phyloP scores from a whole-genome alignment of 192 early-diverging fungal genomes.

The Kappamyces sp. region DNA sequence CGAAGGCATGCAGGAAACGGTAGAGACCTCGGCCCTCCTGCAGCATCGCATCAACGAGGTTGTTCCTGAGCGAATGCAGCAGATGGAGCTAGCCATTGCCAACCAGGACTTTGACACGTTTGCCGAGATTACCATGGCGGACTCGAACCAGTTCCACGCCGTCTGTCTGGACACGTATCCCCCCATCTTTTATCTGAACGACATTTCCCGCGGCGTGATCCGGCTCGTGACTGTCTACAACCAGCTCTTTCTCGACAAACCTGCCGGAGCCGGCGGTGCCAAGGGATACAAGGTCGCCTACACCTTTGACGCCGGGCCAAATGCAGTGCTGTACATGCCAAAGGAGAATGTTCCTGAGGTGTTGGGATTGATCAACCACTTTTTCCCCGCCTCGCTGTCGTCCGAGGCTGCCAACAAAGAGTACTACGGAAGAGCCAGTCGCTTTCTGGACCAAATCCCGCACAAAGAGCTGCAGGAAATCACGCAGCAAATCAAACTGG shows the following conservation, averaged over 20 bases:
- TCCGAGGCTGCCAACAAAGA: constrained; percentile 19
- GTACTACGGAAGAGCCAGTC: constrained; percentile 39
- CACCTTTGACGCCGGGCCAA: constrained; percentile 98
- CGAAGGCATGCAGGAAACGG: constrained; percentile 94
- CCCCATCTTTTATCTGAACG: constrained; percentile 97
- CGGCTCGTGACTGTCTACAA: constrained; percentile 84
- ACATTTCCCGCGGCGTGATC: constrained; percentile 86
- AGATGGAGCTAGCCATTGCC: constrained; percentile 82
- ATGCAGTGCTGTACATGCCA: constrained; percentile 91
- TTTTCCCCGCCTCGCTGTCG: constrained; percentile 61
- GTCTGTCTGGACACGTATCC: constrained; percentile 98
- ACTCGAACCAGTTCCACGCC: constrained; percentile 99
- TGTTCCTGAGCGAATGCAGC: constrained; percentile 86
- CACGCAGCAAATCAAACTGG: constrained; percentile 17
- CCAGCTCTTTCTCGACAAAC: constrained; percentile 22
- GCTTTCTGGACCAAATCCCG: constrained; percentile 34
- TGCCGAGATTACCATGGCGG: constrained; percentile 93
- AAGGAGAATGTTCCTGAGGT: constrained; percentile 78
- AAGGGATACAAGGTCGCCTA: constrained; percentile 79
- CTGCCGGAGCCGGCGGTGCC: constrained; percentile 9
- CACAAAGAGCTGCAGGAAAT: constrained; percentile 49
- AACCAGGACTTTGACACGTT: constrained; percentile 82
- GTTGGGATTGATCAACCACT: constrained; percentile 72
- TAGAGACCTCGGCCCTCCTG: constrained; percentile 84
- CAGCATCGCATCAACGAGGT: constrained; percentile 74